Evolutionary conservation across 2,329 filamentous ascomycete species (phyloP).

Genomic region (Lachnellula willkommii): DNA sequence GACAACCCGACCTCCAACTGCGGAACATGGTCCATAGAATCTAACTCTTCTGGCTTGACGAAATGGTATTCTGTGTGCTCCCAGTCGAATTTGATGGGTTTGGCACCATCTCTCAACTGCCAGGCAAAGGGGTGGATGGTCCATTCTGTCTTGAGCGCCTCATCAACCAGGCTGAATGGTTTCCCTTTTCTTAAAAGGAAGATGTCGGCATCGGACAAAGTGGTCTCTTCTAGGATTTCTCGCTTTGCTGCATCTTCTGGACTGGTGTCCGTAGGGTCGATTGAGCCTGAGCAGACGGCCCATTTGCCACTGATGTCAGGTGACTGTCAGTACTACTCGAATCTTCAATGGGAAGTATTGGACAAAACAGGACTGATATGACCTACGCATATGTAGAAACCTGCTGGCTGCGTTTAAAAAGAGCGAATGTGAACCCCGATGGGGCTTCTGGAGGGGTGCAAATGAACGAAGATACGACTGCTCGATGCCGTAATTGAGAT

Average conservation of each 20-base stretch:
- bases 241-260: slow-evolving; percentile 55
- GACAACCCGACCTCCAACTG: slow-evolving; percentile 51
- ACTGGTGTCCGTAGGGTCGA: slow-evolving; percentile 47
- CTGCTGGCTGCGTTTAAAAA: slow-evolving; percentile 56
- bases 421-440: slow-evolving; percentile 44
- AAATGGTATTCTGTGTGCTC: slow-evolving; percentile 59
- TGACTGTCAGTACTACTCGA: slow-evolving; percentile 5
- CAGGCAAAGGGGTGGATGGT: slow-evolving; percentile 59
- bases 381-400: slow-evolving; percentile 56
- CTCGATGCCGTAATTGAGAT: slow-evolving; percentile 20
- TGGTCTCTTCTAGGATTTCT: slow-evolving; percentile 59
- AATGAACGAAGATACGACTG: slow-evolving; percentile 41
- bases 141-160: slow-evolving; percentile 51
- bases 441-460: slow-evolving; percentile 29
- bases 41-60: slow-evolving; percentile 41
- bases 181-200: slow-evolving; percentile 40
- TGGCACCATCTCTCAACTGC: slow-evolving; percentile 38
- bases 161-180: slow-evolving; percentile 52
- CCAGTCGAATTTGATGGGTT: slow-evolving; percentile 52
- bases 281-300: slow-evolving; percentile 57
- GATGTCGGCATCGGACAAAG: slow-evolving; percentile 37
- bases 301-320: slow-evolving; percentile 44
- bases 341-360: neutral
- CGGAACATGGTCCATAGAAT: slow-evolving; percentile 49
- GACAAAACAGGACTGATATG: neutral